These are phyloP conservation scores for Rutstroemia sp. DNA, from an alignment of 2,329 filamentous ascomycete species.

Conservation along the genomic window DNA sequence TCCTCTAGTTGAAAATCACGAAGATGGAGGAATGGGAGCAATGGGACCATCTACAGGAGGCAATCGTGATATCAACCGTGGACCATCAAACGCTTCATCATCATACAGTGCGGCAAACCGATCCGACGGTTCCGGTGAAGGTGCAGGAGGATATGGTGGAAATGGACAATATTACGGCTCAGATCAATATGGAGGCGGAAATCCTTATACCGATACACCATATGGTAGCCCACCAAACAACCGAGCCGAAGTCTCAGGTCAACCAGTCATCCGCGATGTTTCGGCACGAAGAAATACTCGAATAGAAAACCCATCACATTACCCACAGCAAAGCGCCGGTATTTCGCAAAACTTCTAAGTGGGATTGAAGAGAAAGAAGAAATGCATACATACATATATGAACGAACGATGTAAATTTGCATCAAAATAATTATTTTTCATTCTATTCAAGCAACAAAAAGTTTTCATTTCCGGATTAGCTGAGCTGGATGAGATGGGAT, in stretches of 20 bases:
- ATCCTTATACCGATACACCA: conserved; percentile 44
- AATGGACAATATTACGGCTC: conserved; percentile 42
- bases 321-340: conserved; percentile 85
- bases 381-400: not conserved
- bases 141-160: conserved; percentile 37
- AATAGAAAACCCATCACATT: conserved; percentile 85
- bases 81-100: conserved; percentile 91
- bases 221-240: conserved; percentile 29
- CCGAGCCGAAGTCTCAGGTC: conserved; percentile 41
- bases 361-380: not conserved
- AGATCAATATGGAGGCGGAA: conserved; percentile 50
- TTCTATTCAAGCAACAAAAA: conserved; percentile 3
- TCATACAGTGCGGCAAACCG: conserved; percentile 79
- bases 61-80: conserved; percentile 74
- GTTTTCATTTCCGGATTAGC: conserved; percentile 13
- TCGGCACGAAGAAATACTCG: conserved; percentile 86
- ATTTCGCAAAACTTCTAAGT: conserved; percentile 92
- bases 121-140: conserved; percentile 60
- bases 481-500: too few relatives aligned
- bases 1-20: conserved; percentile 46
- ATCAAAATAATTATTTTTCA: not conserved
- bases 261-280: conserved; percentile 88
- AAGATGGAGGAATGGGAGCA: conserved; percentile 75
- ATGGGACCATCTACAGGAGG: conserved; percentile 66
- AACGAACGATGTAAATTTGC: too few relatives aligned